Conservation (phyloP, 371 early-diverging fungal genomes). For the Dinochytrium kinnereticum region DNA sequence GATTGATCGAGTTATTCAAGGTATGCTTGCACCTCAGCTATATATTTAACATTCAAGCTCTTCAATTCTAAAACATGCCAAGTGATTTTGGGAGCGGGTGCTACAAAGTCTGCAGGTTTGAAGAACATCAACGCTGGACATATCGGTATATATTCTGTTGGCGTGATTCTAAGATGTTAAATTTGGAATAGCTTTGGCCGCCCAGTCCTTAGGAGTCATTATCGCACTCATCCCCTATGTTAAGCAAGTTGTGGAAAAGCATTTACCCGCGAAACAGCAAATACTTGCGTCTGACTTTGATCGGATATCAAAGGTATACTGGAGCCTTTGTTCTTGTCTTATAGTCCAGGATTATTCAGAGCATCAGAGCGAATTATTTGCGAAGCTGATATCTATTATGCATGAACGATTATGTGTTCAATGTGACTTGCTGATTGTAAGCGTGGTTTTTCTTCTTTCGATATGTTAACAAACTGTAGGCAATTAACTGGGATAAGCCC, state of each 20-base stretch:
- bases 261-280: slow-evolving; percentile 74
- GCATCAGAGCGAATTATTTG: slow-evolving; percentile 87
- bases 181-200: slow-evolving; percentile 72
- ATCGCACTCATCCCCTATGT: slow-evolving; percentile 83
- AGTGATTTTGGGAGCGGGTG: slow-evolving; percentile 94
- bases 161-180: neutral
- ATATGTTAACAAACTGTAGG: slow-evolving; percentile 24
- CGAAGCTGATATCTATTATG: slow-evolving; percentile 91
- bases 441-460: slow-evolving; percentile 5
- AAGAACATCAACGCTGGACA: slow-evolving; percentile 96
- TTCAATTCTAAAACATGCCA: slow-evolving; percentile 93
- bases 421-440: slow-evolving; percentile 64
- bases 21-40: slow-evolving; percentile 49
- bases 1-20: slow-evolving; percentile 82
- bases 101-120: slow-evolving; percentile 91
- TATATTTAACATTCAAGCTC: too few species aligned
- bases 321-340: neutral
- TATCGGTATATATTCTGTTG: slow-evolving; percentile 65
- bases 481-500: slow-evolving; percentile 75
- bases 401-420: slow-evolving; percentile 84
- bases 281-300: slow-evolving; percentile 87
- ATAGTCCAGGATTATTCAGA: slow-evolving; percentile 71
- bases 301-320: slow-evolving; percentile 61
- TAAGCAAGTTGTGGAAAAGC: slow-evolving; percentile 69
- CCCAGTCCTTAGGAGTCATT: slow-evolving; percentile 86